Base-by-base conservation (phyloP, 768 basidiomycete genomes). In the Calocybe gangraenosa region DNA sequence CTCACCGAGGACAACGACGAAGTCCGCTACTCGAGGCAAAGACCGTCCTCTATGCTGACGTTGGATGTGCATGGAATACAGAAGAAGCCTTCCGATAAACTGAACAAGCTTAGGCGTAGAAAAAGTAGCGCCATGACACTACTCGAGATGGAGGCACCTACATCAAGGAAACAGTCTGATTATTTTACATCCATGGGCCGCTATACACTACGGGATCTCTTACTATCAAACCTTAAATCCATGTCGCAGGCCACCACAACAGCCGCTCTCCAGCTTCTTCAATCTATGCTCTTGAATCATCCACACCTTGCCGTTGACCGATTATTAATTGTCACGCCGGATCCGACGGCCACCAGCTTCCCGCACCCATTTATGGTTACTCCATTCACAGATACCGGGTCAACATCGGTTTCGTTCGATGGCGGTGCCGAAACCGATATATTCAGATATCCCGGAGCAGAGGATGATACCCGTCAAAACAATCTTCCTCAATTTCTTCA, bases 61-160 rank as follows among this genome's bases (percentile, higher is more conserved):
- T 66, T 75, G 30, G 71, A 75, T 6, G 58, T n/a, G n/a, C n/a
- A 61, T 6, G 57, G 63, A 2, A 68, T 66, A 5, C 62, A 60
- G 33, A 55, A 67, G 37, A 65, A 51, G 46, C 60, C 60, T 1
- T 51, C 61, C 11, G 71, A 74, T 50, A 74, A 65, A 42, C 65
- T 71, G 18, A 64, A 58, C 34, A 84, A 76, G 55, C 60, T 72
- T 22, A 70, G 75, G 42, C 69, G 80, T 37, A 75, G 87, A 46
- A 90, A 90, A 63, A 94, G 91, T 53, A 91, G 86, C 39, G 92
- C 92, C 1, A 91, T 95, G 87, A 69, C 78, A n/a, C 68, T 92
- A n/a, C 67, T 96, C 41, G 87, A 92, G 59, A 81, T 88, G 74
- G 84, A 91, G 59, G 83, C 82, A 1, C 85, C 87, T 1, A 79